Base-by-base conservation (phyloP, 768 basidiomycete genomes). In the Coprinopsis marcescibilis region DNA sequence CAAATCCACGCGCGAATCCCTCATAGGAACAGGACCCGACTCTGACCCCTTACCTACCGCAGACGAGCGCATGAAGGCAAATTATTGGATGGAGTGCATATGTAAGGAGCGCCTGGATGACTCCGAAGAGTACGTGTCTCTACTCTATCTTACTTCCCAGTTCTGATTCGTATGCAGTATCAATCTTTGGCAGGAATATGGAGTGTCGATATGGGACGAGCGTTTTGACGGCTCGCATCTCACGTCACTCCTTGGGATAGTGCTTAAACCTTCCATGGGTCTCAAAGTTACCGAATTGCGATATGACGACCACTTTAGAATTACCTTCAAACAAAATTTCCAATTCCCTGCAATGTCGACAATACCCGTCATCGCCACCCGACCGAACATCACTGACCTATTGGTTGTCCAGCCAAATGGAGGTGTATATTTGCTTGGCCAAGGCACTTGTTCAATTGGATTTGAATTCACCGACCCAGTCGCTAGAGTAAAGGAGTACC, bases 51-150 rank as follows among this genome's bases (percentile, higher is more conserved):
- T 43, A 3, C 40, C 41, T 4, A 27, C 24, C 17, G 40, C 43
- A 2, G 48, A 49, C 56, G 78, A 77, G 4, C 71, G 80, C 49
- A 83, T 87, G 79, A 79, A 77, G 43, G 76, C 84, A 1, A 70
- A 80, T 0, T 85, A 79, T 57, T 90, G 88, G 87, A 77, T 83
- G 63, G 79, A 89, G 53, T 71, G 65, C 42, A 52, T 90, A 13
- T 61, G 70, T 44, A 68, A 73, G 12, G 71, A 75, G 44, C 66
- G 74, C n/a, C n/a, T n/a, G n/a, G n/a, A n/a, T n/a, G n/a, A n/a
- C n/a, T n/a, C n/a, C n/a, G n/a, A n/a, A n/a, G n/a, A n/a, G n/a
- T n/a, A n/a, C n/a, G n/a, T n/a, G n/a, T n/a, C n/a, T n/a, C n/a
- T n/a, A n/a, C 17, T 52, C 17, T 29, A 24, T 29, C 43, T 17